Evolutionary conservation across 768 basidiomycete species (phyloP), one percentile per base, ranked within the genome.

Genomic region (Suillus lakei): DNA sequence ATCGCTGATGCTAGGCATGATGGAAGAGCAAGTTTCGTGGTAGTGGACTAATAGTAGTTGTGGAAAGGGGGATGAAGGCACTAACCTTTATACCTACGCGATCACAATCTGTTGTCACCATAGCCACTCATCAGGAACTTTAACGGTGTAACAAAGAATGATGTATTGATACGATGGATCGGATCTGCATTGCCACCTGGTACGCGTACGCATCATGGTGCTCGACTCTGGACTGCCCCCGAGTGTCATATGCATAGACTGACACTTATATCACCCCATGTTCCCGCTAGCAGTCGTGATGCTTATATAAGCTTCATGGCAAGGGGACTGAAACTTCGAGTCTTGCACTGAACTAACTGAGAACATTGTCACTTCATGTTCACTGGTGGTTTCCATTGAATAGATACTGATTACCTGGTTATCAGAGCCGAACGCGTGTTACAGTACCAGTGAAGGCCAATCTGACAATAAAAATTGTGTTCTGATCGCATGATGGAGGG

Each of bases 1-100:
- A 71, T 82, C 77, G 69, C 80, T 74, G 64, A 87, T 84, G 60
- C 74, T 74, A 62, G 80, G 72, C 73, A 72, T 68, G 69, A 48
- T 67, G 55, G 28, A 32, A 36, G 26, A 61, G 26, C 28, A 9
- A 21, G 32, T n/a, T 60, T 16, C 16, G 16, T 32, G 23, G 48
- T 13, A 15, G 12, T n/a, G 23, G 46, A n/a, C 12, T 48, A 12
- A 48, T 2, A 62, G 10, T 39, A 36, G 59, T 5, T 28, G 34
- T 10, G 8, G 21, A 48, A 16, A 7, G 15, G 18, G n/a, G 34
- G 5, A 36, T n/a, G 7, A 38, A 23, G 12, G 12, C 10, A 6
- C 44, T 21, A 3, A 59, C 58, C 38, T 59, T 59, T 28, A 59
- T 59, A 41, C 12, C 53, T 32, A 54, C 53, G 26, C 3, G 26